Percentiles rank a stretch among this genome's conserved stretches.
phyloP scores from a whole-genome alignment of 2,329 filamentous ascomycete genomes.

The Monosporascus sp. region DNA sequence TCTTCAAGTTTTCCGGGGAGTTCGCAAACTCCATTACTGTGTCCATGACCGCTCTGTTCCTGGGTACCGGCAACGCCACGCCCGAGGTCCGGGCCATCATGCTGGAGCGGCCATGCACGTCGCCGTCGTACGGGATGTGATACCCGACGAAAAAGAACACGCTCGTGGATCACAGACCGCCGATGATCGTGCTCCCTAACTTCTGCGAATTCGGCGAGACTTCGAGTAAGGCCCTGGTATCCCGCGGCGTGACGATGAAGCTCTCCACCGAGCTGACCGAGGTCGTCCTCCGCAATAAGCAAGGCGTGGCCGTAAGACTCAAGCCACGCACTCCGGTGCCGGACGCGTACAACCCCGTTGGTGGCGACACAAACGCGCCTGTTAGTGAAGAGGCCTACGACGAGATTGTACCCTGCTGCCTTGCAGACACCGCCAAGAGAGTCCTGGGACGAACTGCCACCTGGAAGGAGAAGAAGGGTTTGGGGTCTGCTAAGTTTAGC shows the following conservation, averaged over 20 bases:
- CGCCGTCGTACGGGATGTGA: conserved; percentile 55
- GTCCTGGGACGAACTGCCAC: conserved; percentile 54
- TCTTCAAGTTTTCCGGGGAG: conserved; percentile 28
- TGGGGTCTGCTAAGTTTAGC: conserved; percentile 65
- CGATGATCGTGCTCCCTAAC: conserved; percentile 55
- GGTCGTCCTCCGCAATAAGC: conserved; percentile 42
- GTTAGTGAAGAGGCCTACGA: conserved; percentile 56
- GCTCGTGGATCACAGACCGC: conserved; percentile 41
- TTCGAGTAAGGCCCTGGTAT: conserved; percentile 44
- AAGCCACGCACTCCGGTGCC: conserved; percentile 31
- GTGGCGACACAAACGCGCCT: conserved; percentile 24
- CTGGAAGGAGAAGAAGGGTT: conserved; percentile 58
- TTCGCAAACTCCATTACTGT: conserved; percentile 25
- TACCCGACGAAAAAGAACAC: conserved; percentile 34
- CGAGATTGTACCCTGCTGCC: conserved; percentile 60
- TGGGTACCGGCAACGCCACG: conserved; percentile 29
- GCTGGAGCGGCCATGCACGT: conserved; percentile 29
- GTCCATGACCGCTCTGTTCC: conserved; percentile 32
- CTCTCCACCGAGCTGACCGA: conserved; percentile 48
- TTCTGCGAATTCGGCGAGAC: conserved; percentile 49
- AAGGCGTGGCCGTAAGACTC: conserved; percentile 42
- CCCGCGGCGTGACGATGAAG: conserved; percentile 45
- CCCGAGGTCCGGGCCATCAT: conserved; percentile 28
- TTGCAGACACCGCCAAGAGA: conserved; percentile 59
- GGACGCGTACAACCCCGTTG: conserved; percentile 26